Base-by-base conservation (phyloP, 1,284 basidiomycete genomes). In the Microbotryum lychnidis-dioicae region DNA sequence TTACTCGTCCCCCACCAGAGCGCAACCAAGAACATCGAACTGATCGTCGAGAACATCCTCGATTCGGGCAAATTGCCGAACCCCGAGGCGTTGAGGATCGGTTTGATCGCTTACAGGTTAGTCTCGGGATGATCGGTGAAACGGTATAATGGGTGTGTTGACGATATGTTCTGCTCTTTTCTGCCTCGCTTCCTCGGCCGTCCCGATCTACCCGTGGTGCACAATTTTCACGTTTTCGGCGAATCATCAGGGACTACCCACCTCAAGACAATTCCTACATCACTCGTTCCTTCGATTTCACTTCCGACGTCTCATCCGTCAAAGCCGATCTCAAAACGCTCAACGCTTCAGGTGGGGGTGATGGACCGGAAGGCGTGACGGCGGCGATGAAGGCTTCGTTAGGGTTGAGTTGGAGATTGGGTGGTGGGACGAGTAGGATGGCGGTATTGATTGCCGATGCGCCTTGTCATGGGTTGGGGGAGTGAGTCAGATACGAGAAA, bases 341-440 rank as follows among this genome's bases (percentile, higher is more conserved):
- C 63, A 91, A 94, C 77, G 96, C 96, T 18, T 89, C 87, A 6
- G 94, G 94, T 18, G 92, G 96, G 31, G 94, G 94, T 14, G 94
- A 99, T 79, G 94, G 96, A 0, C 96, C 96, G 0, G 96, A 99
- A 75, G 96, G 93, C 4, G 89, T 97, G 61, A 99, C 96, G 0
- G 92, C 94, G 4, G 94, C 88, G 14, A 79, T 99, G 76, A 85
- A 85, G 9, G 91, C 93, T 69, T 86, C 86, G 18, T 74, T 92
- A 68, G 76, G 77, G 12, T 87, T 97, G 83, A 87, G 92, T 47
- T 99, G 96, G 96, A 81, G 96, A 69, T 55, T 56, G 1, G 53
- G 80, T 82, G 37, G 37, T 54, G 77, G 84, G 57, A 91, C 94
- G 20, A 91, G 88, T 72, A 96, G 90, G 79, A 97, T 98, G 88